Conservation (phyloP, 495 filamentous ascomycete genomes). For the Staphylotrichum longicolle region DNA sequence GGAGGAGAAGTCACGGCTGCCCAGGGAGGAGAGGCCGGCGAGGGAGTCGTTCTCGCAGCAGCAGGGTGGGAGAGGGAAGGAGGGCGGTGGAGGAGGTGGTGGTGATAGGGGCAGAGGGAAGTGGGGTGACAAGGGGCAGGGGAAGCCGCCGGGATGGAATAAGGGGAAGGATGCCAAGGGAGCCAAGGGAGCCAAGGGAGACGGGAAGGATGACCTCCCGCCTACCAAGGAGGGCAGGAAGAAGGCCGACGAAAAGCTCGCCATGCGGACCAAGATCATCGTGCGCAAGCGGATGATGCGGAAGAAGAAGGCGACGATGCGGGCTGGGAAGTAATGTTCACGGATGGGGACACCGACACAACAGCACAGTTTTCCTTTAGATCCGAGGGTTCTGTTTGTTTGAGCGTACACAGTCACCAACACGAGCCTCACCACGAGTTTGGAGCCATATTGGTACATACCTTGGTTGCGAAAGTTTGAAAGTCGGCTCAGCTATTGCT, state of each 20-base stretch:
- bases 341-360: background rate
- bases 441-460: no score
- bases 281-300: conserved; percentile 47
- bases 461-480: no score
- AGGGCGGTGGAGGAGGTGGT: conserved; percentile 4
- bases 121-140: conserved; percentile 17
- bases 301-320: conserved; percentile 48
- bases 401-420: no score
- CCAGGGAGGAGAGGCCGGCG: conserved; percentile 26
- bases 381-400: no score
- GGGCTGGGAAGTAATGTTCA: conserved; percentile 27
- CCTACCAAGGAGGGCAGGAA: conserved; percentile 27
- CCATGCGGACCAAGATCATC: conserved; percentile 48
- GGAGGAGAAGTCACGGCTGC: conserved; percentile 62
- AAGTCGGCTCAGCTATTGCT: no score
- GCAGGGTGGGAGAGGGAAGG: background rate
- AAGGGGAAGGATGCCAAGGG: conserved; percentile 28
- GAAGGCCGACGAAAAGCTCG: conserved; percentile 36
- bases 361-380: no score
- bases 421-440: no score
- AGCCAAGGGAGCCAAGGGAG: conserved; percentile 16
- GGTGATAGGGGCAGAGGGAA: conserved; percentile 11
- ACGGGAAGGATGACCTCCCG: conserved; percentile 11
- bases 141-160: conserved; percentile 14
- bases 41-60: background rate